A percentile compares a stretch with the other conserved stretches of the same genome.
Conservation (phyloP, 225 moss, liverwort and hornwort species). For the Pseudoscleropodium purum region DNA sequence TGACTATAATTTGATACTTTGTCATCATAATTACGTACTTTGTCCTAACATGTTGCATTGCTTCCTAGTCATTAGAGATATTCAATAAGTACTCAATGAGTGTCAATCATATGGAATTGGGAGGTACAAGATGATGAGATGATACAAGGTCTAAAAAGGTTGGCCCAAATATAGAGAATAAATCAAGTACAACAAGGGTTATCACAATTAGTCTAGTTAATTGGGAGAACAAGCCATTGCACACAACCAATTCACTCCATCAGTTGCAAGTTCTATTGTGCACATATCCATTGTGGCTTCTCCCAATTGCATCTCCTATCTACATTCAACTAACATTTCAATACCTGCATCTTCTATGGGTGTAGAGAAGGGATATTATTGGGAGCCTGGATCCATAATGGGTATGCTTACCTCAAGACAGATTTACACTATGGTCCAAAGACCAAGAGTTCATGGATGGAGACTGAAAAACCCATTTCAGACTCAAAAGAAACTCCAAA, state of each 20-base stretch:
- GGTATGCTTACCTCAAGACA: background rate
- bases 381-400: no score
- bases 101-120: no score
- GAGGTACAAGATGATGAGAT: background rate
- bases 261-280: background rate
- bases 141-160: background rate
- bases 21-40: background rate
- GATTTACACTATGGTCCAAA: no score
- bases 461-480: no score
- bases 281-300: background rate
- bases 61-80: background rate
- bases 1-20: background rate
- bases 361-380: background rate
- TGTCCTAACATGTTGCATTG: rapidly evolving
- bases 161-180: background rate
- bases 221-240: background rate
- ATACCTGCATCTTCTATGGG: background rate
- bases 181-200: background rate
- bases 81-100: background rate
- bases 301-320: background rate
- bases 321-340: background rate
- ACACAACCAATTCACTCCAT: background rate
- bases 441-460: no score
- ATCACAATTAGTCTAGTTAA: background rate
- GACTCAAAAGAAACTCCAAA: no score